Evolutionary conservation across 2,329 filamentous ascomycete species (phyloP).

Genomic region (Trichoderma endophyticum): DNA sequence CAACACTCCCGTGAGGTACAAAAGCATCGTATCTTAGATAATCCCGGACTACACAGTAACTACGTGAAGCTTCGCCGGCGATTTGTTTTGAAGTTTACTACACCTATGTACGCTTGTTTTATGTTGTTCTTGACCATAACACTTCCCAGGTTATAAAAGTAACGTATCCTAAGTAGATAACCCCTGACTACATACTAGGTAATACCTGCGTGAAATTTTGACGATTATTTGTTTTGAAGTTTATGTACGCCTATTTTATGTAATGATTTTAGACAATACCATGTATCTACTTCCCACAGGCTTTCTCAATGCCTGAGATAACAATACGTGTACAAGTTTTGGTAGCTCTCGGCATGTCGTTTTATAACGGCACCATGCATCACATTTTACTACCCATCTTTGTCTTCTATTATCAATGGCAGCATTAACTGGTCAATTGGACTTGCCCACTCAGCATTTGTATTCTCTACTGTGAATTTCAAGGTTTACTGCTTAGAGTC

Average conservation of each 20-base stretch:
- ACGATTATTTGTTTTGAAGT: neutral
- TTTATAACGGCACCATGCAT: neutral
- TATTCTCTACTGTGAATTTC: neutral
- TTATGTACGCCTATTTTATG: neutral
- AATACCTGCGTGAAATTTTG: neutral
- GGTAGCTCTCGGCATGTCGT: neutral
- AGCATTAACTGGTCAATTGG: neutral
- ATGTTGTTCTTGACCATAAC: neutral
- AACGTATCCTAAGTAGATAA: neutral
- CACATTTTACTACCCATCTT: neutral
- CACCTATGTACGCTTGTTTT: neutral
- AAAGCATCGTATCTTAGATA: neutral
- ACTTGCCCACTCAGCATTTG: neutral
- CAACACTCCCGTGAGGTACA: neutral
- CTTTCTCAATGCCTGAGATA: neutral
- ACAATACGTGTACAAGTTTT: neutral
- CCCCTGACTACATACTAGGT: neutral
- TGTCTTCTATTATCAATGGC: neutral
- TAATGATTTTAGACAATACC: neutral
- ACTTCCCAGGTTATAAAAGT: neutral
- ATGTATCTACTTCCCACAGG: neutral
- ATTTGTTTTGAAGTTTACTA: neutral
- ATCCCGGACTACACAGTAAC: neutral
- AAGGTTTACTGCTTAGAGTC: neutral
- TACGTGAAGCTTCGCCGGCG: neutral